These are phyloP conservation scores for Obelidium mucronatum DNA, from an alignment of 192 early-diverging fungal genomes.

Conservation along the genomic window DNA sequence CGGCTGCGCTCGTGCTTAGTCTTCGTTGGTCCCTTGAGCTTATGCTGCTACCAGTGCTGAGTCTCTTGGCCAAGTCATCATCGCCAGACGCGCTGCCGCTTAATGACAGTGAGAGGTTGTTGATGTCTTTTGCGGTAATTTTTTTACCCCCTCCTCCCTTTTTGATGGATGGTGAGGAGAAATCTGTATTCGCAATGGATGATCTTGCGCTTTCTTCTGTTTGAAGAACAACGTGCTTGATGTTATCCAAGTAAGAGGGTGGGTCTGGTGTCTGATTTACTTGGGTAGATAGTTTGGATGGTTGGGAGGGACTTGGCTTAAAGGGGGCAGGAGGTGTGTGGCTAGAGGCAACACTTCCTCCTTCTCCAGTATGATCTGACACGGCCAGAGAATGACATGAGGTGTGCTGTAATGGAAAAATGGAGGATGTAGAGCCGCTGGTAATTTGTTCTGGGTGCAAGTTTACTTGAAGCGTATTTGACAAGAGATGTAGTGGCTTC, in stretches of 20 bases:
- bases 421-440: neutral
- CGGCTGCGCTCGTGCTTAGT: no score
- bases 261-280: neutral
- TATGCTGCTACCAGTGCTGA: no score
- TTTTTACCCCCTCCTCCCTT: neutral
- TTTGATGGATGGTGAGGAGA: neutral
- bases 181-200: neutral
- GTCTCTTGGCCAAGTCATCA: no score
- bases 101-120: no score
- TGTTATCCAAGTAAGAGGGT: neutral
- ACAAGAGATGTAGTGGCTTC: neutral
- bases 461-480: neutral
- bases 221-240: neutral
- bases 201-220: neutral
- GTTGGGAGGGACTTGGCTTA: neutral
- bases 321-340: neutral
- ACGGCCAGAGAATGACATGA: neutral
- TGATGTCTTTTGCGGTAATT: constrained; percentile 27
- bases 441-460: neutral
- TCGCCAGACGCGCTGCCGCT: no score
- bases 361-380: neutral
- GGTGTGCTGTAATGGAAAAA: neutral
- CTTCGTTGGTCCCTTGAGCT: no score
- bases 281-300: neutral
- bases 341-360: neutral